phyloP scores from a whole-genome alignment of 495 filamentous ascomycete genomes.

The Hyaloscypha variabilis region DNA sequence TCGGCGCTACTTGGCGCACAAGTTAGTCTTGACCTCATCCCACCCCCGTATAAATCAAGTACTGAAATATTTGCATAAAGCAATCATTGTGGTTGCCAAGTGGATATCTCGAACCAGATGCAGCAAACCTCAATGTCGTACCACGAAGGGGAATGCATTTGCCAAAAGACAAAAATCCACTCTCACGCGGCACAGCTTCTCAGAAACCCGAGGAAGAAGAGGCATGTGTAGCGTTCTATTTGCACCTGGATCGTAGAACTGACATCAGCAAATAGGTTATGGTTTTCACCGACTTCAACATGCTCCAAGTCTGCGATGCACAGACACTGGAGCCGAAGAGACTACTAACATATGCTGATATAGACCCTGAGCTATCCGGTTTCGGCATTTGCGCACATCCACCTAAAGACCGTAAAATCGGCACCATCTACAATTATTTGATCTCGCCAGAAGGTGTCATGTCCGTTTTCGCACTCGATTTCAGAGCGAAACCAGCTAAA shows the following conservation, averaged over 20 bases:
- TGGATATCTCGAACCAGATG: constrained; percentile 4
- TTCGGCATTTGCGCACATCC: constrained; percentile 16
- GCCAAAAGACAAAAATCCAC: constrained; percentile 8
- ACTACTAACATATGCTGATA: constrained; percentile 11
- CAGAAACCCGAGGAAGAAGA: constrained; percentile 14
- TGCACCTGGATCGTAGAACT: too few relatives aligned
- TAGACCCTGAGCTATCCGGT: constrained; percentile 9
- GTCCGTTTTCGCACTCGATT: constrained; percentile 15
- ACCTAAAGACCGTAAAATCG: constrained; percentile 7
- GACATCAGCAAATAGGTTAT: constrained; percentile 11
- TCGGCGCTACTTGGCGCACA: constrained; percentile 10
- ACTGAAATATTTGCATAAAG: neutral
- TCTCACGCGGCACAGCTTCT: constrained; percentile 15
- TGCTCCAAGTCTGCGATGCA: constrained; percentile 15
- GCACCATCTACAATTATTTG: constrained; percentile 13
- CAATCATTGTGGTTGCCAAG: constrained; percentile 6
- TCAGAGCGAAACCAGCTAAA: constrained; percentile 6
- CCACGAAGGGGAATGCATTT: constrained; percentile 11
- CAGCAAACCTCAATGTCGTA: constrained; percentile 9
- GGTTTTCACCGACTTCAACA: constrained; percentile 16
- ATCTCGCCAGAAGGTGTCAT: constrained; percentile 6
- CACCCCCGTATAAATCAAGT: too few relatives aligned
- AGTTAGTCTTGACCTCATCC: constrained; percentile 11
- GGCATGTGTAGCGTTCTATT: too few relatives aligned
- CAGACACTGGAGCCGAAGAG: constrained; percentile 15